phyloP scores from a whole-genome alignment of 2,329 filamentous ascomycete genomes.

The Harringtonia lauricola region DNA sequence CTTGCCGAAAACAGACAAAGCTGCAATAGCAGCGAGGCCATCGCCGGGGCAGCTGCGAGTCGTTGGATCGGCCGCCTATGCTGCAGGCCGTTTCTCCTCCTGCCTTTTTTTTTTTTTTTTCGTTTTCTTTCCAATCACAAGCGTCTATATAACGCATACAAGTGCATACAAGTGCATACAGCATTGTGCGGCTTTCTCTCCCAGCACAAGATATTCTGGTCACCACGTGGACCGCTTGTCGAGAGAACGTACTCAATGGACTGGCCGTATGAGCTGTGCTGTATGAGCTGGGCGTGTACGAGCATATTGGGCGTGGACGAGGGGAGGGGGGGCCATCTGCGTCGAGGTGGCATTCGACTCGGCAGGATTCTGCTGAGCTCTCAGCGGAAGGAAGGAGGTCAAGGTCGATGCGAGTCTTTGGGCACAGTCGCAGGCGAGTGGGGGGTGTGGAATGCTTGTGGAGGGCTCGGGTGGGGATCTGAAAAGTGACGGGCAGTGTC shows the following conservation, averaged over 20 bases:
- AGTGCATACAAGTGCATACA: no score
- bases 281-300: no score
- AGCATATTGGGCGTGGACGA: neutral
- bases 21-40: no score
- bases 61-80: slow-evolving; percentile 1
- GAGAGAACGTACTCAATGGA: no score
- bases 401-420: neutral
- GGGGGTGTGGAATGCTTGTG: neutral
- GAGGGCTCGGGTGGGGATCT: neutral
- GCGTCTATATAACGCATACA: no score
- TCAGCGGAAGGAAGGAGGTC: no score
- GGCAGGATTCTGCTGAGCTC: neutral
- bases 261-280: no score
- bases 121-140: neutral
- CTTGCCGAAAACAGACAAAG: neutral
- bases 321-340: neutral
- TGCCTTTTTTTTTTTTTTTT: neutral
- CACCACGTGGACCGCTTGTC: no score
- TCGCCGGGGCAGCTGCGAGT: neutral
- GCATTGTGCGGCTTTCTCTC: no score
- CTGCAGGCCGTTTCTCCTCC: neutral
- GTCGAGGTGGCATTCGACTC: neutral
- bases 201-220: no score
- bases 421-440: neutral
- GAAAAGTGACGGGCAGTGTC: neutral